Evolutionary conservation across 768 basidiomycete species (phyloP), one percentile per base, ranked within the genome.

Genomic region (Suillus occidentalis): DNA sequence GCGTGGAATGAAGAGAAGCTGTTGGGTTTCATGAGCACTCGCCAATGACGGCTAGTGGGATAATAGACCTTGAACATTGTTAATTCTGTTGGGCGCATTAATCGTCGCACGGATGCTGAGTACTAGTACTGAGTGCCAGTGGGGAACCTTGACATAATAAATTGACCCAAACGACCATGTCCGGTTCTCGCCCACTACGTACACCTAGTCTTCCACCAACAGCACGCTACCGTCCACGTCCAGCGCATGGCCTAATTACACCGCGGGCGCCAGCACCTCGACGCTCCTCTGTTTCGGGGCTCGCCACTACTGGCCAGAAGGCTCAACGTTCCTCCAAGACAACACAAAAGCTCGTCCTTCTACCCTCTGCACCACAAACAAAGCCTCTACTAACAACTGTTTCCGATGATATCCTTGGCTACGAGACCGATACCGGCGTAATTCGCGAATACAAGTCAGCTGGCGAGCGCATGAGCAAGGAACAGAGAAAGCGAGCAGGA

Each of bases 321-420:
- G 80, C 84, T 1, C 88, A 91, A 68, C 85, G 96, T 49, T 91
- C 93, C 1, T 94, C 93, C 16, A 98, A 97, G 79, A 95, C 91
- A 0, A 91, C 89, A 1, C 94, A 96, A 70, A 93, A 92, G 72
- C 91, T 95, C 64, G 95, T 98, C 16, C 83, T 93, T 20, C 84
- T 98, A 8, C 95, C 95, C 0, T 93, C 93, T 45, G 94, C 88
- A 34, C 93, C 94, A 1, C 95, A 98, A 75, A 93, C 94, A 0
- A 88, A 86, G 63, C 90, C 93, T 1, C 83, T 89, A 9, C 72
- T 71, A 28, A 74, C 73, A 10, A 56, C 63, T 3, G 69, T 66
- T 1, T 71, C 65, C 3, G 85, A 85, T 22, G 78, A 79, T 34
- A 76, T 82, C 25, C 80, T 81, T 3, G 89, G 86, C 12, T 85